A percentile compares a stretch with the other conserved stretches of the same genome.
phyloP scores from a whole-genome alignment of 495 filamentous ascomycete species.

The Hyaloscypha bicolor region DNA sequence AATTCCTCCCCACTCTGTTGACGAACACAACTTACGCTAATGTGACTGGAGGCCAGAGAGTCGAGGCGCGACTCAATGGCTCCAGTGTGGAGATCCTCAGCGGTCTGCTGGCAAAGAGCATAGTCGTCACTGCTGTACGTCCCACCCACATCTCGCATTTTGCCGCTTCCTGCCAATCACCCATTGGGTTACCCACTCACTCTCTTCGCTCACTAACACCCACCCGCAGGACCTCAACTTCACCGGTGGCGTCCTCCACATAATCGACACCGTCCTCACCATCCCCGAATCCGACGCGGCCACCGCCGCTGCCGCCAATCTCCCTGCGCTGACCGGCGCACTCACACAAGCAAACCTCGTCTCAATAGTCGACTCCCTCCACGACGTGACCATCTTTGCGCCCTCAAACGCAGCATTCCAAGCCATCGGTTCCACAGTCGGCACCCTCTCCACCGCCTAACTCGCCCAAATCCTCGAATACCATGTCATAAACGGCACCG shows the following conservation, averaged over 20 bases:
- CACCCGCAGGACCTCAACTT: conserved; percentile 51
- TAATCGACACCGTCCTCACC: conserved; percentile 61
- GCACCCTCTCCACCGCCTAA: conserved; percentile 44
- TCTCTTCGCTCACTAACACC: conserved; percentile 12
- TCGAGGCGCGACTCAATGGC: conserved; percentile 35
- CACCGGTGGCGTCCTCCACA: conserved; percentile 63
- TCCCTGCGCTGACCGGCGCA: conserved; percentile 59
- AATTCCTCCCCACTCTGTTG: conserved; percentile 58
- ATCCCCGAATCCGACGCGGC: conserved; percentile 53
- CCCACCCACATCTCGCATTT: not conserved
- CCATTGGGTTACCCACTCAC: not conserved
- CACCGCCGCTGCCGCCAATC: conserved; percentile 52
- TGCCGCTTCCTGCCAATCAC: conserved; percentile 18
- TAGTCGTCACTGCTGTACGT: conserved; percentile 34
- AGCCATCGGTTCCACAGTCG: conserved; percentile 51
- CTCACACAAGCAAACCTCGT: conserved; percentile 49
- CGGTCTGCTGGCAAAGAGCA: conserved; percentile 37
- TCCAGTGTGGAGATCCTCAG: conserved; percentile 40
- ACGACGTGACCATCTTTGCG: conserved; percentile 67
- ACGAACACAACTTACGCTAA: conserved; percentile 47
- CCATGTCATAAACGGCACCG: conserved; percentile 58
- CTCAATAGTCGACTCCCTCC: conserved; percentile 41
- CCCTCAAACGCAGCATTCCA: conserved; percentile 62
- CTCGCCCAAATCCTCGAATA: conserved; percentile 55
- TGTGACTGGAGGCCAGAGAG: conserved; percentile 41